Evolutionary conservation across 192 early-diverging fungal species (phyloP).

Genomic region (Coemansia sp.): DNA sequence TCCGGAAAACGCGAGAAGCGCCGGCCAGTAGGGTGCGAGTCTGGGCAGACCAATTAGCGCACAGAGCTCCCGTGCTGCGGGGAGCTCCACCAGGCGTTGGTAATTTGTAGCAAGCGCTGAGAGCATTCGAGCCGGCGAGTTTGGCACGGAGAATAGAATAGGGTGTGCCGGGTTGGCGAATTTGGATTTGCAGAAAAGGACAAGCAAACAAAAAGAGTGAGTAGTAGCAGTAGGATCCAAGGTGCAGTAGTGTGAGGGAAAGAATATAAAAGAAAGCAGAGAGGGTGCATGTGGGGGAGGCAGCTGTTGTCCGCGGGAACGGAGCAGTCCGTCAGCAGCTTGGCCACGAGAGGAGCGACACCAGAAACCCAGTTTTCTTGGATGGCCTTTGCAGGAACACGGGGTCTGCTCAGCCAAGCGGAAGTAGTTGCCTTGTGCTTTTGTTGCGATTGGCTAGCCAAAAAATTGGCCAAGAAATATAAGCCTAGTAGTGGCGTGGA

Average conservation of each 20-base stretch:
- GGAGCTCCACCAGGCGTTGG: slow-evolving; percentile 41
- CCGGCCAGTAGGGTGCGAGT: slow-evolving; percentile 66
- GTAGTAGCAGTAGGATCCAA: not conserved
- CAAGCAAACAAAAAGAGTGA: not conserved
- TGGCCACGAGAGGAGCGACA: not conserved
- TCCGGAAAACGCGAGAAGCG: slow-evolving; percentile 51
- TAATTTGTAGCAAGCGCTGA: slow-evolving; percentile 25
- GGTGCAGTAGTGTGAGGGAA: not conserved
- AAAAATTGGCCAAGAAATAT: too few relatives aligned
- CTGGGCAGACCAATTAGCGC: slow-evolving; percentile 57
- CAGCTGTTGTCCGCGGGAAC: not conserved
- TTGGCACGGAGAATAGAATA: not conserved
- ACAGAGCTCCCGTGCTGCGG: slow-evolving; percentile 48
- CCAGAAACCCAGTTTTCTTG: not conserved
- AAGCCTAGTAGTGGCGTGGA: not conserved
- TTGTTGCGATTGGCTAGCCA: too few relatives aligned
- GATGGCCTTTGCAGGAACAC: slow-evolving; percentile 1
- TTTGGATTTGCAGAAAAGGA: not conserved
- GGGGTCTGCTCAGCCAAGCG: not conserved
- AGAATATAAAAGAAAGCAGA: not conserved
- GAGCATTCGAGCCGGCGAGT: slow-evolving; percentile 13
- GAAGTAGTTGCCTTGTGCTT: not conserved
- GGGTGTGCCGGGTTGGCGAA: not conserved
- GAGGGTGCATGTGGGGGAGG: not conserved
- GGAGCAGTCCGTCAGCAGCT: not conserved